Base-by-base conservation (phyloP, 2,329 filamentous ascomycete species). In the Colletotrichum viniferum region DNA sequence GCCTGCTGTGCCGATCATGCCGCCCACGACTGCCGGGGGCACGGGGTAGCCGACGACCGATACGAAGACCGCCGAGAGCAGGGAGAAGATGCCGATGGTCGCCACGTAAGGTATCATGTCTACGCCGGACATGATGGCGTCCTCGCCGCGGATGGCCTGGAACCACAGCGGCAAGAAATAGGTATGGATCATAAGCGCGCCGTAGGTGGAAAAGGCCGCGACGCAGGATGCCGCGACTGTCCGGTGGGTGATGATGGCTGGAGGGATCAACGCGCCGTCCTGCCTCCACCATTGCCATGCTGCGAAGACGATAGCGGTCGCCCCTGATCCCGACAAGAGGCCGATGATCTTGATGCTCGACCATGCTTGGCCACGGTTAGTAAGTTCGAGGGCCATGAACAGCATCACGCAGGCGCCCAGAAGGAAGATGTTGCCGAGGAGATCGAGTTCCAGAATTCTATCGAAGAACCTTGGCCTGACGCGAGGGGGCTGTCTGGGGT, bases 341-440 rank as follows among this genome's bases (percentile, higher is more conserved):
- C 84, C 85, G 64, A 90, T 87, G 69, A 90, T 84, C 14, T 83
- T 85, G 26, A 81, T 82, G 76, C 83, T 84, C 30, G 78, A 80
- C 88, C 88, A 90, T 2, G 83, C 55, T 52, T 87, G 85, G 36
- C 81, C 85, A 16, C 84, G 84, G 5, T 86, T 85, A 21, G 87
- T 86, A 82, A 84, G 87, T 69, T 89, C 85, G 21, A 90, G 80
- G 1, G 88, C 88, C 3, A 90, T 81, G 73, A 90, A 83, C 8
- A 88, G 78, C 79, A 87, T 86, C 64, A 89, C 81, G 18, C 87
- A 82, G 24, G 84, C 83, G 1, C 84, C 84, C 4, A 89, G 80
- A 71, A 90, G 86, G 13, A 88, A 81, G 4, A 83, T 30, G 4
- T 85, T 87, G 3, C 88, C 88, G 24, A 84, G 71, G 1, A 87